Conservation (phyloP, 495 filamentous ascomycete species). For the Lineolata rhizophorae region DNA sequence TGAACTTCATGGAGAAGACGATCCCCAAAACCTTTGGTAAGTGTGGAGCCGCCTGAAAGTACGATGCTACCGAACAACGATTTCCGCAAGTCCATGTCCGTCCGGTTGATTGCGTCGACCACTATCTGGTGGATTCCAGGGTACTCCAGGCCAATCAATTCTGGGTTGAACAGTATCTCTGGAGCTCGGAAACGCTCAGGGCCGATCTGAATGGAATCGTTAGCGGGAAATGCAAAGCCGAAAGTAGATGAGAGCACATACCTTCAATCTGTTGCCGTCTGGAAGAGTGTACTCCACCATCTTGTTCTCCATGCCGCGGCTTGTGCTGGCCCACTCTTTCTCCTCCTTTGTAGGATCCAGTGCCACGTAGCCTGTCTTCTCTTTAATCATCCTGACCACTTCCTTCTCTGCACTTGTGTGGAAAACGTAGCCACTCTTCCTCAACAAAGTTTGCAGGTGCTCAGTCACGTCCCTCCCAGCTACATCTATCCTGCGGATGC, state of each 20-base stretch:
- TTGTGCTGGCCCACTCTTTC: conserved; percentile 69
- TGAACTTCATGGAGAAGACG: conserved; percentile 81
- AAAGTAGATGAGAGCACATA: conserved; percentile 18
- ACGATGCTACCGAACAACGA: conserved; percentile 90
- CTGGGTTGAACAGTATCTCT: conserved; percentile 94
- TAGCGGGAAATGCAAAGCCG: conserved; percentile 2
- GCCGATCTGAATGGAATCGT: conserved; percentile 36
- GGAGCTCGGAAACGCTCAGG: conserved; percentile 86
- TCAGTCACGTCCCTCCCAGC: conserved; percentile 97
- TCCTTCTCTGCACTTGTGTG: conserved; percentile 98
- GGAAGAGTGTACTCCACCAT: conserved; percentile 71
- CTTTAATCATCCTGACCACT: conserved; percentile 90
- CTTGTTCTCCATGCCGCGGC: conserved; percentile 40
- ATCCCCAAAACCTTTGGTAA: conserved; percentile 90
- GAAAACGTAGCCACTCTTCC: conserved; percentile 84
- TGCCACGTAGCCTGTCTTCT: conserved; percentile 81
- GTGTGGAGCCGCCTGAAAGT: conserved; percentile 79
- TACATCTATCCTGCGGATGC: conserved; percentile 87
- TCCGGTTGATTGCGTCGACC: conserved; percentile 84
- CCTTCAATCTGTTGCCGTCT: conserved; percentile 82
- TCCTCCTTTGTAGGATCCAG: conserved; percentile 81
- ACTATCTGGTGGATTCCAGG: conserved; percentile 95
- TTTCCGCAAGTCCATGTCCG: conserved; percentile 93
- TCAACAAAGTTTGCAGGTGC: conserved; percentile 72
- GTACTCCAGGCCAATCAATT: conserved; percentile 92